These are phyloP conservation scores for Ilex aquifolium DNA, from an alignment of 257 asterid genomes.

Conservation along the genomic window DNA sequence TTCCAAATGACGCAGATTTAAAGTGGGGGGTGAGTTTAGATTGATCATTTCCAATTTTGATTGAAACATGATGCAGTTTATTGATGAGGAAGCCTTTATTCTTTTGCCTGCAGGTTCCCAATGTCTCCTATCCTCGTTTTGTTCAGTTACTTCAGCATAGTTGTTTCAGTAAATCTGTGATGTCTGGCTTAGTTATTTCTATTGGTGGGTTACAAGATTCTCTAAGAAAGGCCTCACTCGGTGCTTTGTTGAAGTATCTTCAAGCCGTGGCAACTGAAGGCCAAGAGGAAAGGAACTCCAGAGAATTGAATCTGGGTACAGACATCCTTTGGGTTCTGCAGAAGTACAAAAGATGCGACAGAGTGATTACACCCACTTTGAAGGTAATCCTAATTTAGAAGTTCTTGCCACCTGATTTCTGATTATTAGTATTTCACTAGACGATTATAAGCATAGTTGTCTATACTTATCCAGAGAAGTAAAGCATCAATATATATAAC, in stretches of 20 bases:
- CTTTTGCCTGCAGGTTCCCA: constrained; percentile 58
- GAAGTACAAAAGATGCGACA: constrained; percentile 60
- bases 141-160: constrained; percentile 60
- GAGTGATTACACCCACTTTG: constrained; percentile 75
- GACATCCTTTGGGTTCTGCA: constrained; percentile 88
- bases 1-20: constrained; percentile 49
- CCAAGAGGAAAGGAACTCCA: constrained; percentile 21
- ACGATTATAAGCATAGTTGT: background rate
- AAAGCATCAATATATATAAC: too few relatives aligned
- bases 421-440: background rate
- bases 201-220: constrained; percentile 94
- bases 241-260: constrained; percentile 72
- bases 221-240: constrained; percentile 64
- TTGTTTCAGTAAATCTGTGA: constrained; percentile 67
- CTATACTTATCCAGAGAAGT: too few relatives aligned
- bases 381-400: constrained; percentile 46
- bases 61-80: constrained; percentile 8
- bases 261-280: constrained; percentile 40
- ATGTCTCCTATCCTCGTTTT: constrained; percentile 71
- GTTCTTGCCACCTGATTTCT: background rate
- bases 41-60: constrained; percentile 4
- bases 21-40: constrained; percentile 76
- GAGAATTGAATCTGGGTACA: constrained; percentile 41
- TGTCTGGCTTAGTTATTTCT: constrained; percentile 82
- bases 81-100: constrained; percentile 14